Evolutionary conservation across 2,329 filamentous ascomycete genomes (phyloP), one percentile per base, ranked within the genome.

Genomic region (Pezicula neosporulosa): DNA sequence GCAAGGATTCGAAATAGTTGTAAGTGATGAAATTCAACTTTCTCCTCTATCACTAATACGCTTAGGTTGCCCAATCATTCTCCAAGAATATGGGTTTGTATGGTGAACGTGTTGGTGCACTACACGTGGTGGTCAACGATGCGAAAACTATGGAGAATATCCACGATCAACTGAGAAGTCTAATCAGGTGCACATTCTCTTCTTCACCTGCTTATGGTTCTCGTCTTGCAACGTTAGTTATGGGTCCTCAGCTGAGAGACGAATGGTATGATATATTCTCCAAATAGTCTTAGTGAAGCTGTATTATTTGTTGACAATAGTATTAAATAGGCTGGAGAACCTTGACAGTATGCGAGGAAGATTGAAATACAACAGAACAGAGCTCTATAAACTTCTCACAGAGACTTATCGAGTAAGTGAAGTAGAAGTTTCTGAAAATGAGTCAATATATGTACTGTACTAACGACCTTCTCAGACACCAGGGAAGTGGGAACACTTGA

Each of bases 51-150:
- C 13, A n/a, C 18, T 21, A 4, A 42, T 5, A 42, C 12, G 3
- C 18, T 12, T 21, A 42, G 39, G 39, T 42, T 10, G 15, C 15
- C 4, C 69, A 71, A 56, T 69, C 67, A 0, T 70, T 71, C 47
- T 65, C 67, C n/a, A 72, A 72, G 60, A 71, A 69, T 51, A 68
- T 72, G 54, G 69, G 60, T 0, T 46, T 71, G 1, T 71, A 71
- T 45, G 67, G 69, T 2, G 68, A 71, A 56, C 58, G 69, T 10
- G 63, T 60, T 19, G 69, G 68, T 1, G 67, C 61, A 4, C 54
- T 68, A 2, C 65, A 67, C 45, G 55, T 63, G 1, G 57, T 67
- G 8, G 53, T 45, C 16, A 49, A 53, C 10, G 53, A 47, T 19
- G 48, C 50, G 28, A 51, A 50, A 37, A 50, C 53, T n/a, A 51